These are phyloP conservation scores for Lecanosticta acicola DNA, from an alignment of 2,329 filamentous ascomycete genomes.

Conservation along the genomic window DNA sequence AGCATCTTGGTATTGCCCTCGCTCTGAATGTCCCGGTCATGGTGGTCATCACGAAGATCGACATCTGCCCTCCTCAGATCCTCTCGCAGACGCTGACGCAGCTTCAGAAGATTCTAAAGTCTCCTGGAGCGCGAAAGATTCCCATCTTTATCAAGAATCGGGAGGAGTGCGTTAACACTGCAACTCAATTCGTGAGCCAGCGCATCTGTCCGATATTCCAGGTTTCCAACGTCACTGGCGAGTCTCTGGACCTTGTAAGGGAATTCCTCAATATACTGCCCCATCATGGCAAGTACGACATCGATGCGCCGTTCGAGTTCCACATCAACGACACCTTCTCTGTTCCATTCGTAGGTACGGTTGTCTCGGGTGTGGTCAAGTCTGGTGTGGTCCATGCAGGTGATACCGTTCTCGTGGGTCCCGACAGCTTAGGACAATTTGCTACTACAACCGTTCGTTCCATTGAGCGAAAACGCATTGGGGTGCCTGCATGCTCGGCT, in stretches of 20 bases:
- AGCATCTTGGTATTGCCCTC: conserved; percentile 90
- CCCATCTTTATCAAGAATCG: conserved; percentile 90
- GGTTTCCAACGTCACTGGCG: conserved; percentile 93
- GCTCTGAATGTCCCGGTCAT: conserved; percentile 95
- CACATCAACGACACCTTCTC: conserved; percentile 97
- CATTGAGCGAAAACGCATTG: conserved; percentile 90
- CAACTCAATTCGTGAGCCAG: conserved; percentile 90
- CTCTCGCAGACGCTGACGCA: conserved; percentile 88
- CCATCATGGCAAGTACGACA: conserved; percentile 87
- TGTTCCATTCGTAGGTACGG: conserved; percentile 92
- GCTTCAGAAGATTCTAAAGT: conserved; percentile 87
- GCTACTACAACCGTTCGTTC: conserved; percentile 78
- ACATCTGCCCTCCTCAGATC: conserved; percentile 95
- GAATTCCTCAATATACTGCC: conserved; percentile 93
- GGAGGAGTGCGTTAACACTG: conserved; percentile 90
- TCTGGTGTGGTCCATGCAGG: conserved; percentile 76
- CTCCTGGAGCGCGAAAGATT: conserved; percentile 87
- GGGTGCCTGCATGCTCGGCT: conserved; percentile 78
- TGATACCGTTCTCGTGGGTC: conserved; percentile 83
- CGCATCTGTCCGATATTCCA: conserved; percentile 97
- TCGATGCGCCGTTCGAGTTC: conserved; percentile 84
- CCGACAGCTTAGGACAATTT: conserved; percentile 86
- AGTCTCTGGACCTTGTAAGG: conserved; percentile 82
- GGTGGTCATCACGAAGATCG: conserved; percentile 99
- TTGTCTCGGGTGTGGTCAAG: conserved; percentile 90